phyloP scores from a whole-genome alignment of 257 asterid species.

The Ajuga chamaepitys region DNA sequence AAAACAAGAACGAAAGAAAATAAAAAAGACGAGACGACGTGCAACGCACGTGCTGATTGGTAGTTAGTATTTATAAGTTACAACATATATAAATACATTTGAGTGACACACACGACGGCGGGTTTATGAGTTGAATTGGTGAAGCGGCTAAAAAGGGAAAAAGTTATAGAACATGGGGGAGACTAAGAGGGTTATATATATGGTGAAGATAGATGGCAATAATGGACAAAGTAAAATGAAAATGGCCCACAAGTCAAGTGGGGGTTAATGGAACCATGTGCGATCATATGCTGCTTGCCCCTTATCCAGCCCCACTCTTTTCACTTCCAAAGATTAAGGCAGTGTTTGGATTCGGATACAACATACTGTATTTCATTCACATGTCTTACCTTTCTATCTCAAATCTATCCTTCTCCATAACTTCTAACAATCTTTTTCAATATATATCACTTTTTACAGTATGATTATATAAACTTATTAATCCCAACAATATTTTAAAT shows the following conservation, averaged over 20 bases:
- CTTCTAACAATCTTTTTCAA: background rate
- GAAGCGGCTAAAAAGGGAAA: slow-evolving; percentile 14
- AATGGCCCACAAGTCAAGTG: slow-evolving; percentile 46
- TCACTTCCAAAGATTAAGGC: slow-evolving; percentile 32
- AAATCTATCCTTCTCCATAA: too few relatives aligned
- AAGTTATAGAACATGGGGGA: slow-evolving; percentile 8
- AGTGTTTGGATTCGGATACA: slow-evolving; percentile 3
- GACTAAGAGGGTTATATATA: background rate
- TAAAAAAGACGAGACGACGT: too few relatives aligned
- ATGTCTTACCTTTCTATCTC: background rate
- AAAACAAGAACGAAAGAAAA: too few relatives aligned
- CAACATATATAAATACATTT: too few relatives aligned
- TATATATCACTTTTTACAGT: too few relatives aligned
- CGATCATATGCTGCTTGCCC: slow-evolving; percentile 94
- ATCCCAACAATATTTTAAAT: too few relatives aligned
- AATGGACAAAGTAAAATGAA: slow-evolving; percentile 16
- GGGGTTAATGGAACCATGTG: slow-evolving; percentile 75
- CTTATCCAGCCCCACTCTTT: slow-evolving; percentile 63
- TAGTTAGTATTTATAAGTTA: too few relatives aligned
- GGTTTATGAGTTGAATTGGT: slow-evolving; percentile 3
- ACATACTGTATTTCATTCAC: background rate
- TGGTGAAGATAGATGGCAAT: slow-evolving; percentile 5
- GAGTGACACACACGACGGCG: too few relatives aligned
- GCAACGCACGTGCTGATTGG: too few relatives aligned
- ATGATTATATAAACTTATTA: too few relatives aligned